Conservation (phyloP, 176 grass and related monocot genomes). For the Carex myosuroides region DNA sequence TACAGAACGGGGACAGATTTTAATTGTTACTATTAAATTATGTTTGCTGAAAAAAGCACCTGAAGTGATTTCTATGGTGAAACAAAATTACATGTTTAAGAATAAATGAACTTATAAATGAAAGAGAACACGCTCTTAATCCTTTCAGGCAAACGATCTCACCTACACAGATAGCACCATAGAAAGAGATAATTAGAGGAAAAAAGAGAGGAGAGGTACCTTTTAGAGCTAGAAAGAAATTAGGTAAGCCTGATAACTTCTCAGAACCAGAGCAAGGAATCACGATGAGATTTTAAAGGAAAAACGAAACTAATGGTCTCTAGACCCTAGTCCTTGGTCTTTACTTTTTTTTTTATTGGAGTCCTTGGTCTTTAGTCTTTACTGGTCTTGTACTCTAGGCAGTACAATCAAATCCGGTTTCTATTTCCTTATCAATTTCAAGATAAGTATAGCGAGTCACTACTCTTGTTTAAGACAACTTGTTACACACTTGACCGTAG, state of each 20-base stretch:
- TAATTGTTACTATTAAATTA: background rate
- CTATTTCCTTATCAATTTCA: background rate
- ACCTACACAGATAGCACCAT: background rate
- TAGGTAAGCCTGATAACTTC: background rate
- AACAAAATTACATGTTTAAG: background rate
- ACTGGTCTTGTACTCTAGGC: too few relatives aligned
- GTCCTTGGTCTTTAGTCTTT: too few relatives aligned
- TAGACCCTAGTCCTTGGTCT: too few relatives aligned
- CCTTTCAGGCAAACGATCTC: background rate
- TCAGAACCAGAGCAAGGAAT: background rate
- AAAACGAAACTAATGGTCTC: too few relatives aligned
- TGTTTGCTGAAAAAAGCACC: background rate
- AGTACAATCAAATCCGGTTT: background rate
- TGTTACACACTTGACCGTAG: background rate
- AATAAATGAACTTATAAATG: too few relatives aligned
- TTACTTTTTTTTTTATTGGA: too few relatives aligned
- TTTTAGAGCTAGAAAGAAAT: background rate
- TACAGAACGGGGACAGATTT: background rate
- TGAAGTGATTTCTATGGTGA: background rate
- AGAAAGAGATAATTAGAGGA: background rate
- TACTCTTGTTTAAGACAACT: background rate
- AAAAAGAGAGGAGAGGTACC: background rate
- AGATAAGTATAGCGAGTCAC: background rate
- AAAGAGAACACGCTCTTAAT: too few relatives aligned
- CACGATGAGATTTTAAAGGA: background rate